Evolutionary conservation across 257 asterid species (phyloP), one percentile per base, ranked within the genome.

Genomic region (Solanum appendiculatum): DNA sequence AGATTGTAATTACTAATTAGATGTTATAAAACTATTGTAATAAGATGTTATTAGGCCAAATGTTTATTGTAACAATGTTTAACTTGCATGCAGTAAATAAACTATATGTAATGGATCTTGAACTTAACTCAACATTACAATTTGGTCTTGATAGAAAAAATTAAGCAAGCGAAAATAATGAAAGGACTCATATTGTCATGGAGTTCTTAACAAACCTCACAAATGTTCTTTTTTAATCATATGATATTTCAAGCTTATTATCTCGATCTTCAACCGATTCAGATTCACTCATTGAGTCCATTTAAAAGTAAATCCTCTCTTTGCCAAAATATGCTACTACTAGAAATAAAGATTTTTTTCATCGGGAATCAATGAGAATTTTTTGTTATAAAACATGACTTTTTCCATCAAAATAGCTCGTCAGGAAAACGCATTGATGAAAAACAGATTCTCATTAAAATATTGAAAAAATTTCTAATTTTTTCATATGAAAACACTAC

Each of bases 291-390:
- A 54, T 54, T 6, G 9, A 27, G 37, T 66, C 15, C 5, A 5
- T 66, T 27, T 25, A 27, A 27, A 66, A 66, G 20, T 0, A 66
- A 66, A 13, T 0, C 5, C 5, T 66, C 37, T 74, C 82, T 74
- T 74, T 11, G 21, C 1, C 9, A 74, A 11, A 37, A 73, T 11
- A 27, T 0, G 9, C 0, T 5, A 56, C 1, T 56, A 21, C 0
- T 56, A 56, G 27, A 56, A 54, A 56, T 0, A 54, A 1, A 7
- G 1, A 3, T 54, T n/a, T n/a, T n/a, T n/a, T n/a, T n/a, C n/a
- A n/a, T n/a, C n/a, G n/a, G n/a, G n/a, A n/a, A n/a, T n/a, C n/a
- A n/a, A n/a, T n/a, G n/a, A n/a, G 13, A 40, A 9, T n/a, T 9
- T 9, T 40, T 40, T 40, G 46, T 40, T 10, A 40, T 40, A 40